Conservation (phyloP, 495 filamentous ascomycete species). For the Daldinia loculata region DNA sequence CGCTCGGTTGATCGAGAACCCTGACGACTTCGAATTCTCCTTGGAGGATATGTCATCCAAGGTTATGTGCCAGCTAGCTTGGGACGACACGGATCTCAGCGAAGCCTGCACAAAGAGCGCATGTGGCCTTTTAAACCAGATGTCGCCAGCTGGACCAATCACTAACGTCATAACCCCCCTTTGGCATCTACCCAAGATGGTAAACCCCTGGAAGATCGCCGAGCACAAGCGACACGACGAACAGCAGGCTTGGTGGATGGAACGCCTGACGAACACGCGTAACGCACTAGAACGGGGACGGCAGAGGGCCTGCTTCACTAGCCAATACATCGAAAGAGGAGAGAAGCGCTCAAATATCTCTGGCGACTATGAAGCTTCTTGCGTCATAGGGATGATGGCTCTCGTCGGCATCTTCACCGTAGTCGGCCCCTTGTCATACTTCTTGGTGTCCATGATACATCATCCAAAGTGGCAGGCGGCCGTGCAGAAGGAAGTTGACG, state of each 20-base stretch:
- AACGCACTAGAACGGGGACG: constrained; percentile 38
- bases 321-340: constrained; percentile 50
- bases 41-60: constrained; percentile 55
- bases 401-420: constrained; percentile 57
- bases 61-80: constrained; percentile 54
- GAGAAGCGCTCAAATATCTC: constrained; percentile 48
- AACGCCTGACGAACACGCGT: constrained; percentile 38
- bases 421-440: constrained; percentile 53
- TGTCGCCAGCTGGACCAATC: constrained; percentile 57
- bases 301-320: constrained; percentile 49
- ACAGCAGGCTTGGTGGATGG: constrained; percentile 54
- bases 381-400: constrained; percentile 53
- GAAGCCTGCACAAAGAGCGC: constrained; percentile 50
- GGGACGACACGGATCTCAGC: constrained; percentile 50
- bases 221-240: constrained; percentile 53
- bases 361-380: constrained; percentile 53
- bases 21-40: constrained; percentile 49
- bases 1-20: constrained; percentile 47
- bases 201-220: constrained; percentile 55
- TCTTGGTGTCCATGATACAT: constrained; percentile 53
- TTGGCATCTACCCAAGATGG: constrained; percentile 49
- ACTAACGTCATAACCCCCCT: constrained; percentile 54
- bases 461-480: constrained; percentile 52
- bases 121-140: constrained; percentile 52
- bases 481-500: constrained; percentile 63